These are phyloP conservation scores for Mortierella polycephala DNA, from an alignment of 371 early-diverging fungal genomes.

Conservation along the genomic window DNA sequence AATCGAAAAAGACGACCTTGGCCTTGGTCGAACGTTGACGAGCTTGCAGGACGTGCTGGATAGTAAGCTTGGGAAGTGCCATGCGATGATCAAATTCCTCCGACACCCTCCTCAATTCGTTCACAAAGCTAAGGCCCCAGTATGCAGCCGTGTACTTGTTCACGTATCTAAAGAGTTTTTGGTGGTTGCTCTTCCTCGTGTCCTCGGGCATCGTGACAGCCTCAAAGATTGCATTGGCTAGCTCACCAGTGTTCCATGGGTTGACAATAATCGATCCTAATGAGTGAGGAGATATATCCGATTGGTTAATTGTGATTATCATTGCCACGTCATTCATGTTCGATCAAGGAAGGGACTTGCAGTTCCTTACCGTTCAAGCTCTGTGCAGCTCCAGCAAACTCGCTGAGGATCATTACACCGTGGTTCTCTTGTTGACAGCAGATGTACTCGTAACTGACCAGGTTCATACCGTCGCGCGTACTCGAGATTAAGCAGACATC, in stretches of 20 bases:
- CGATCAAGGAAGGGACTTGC: not conserved
- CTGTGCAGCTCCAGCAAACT: slow-evolving; percentile 99
- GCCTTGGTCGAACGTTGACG: slow-evolving; percentile 60
- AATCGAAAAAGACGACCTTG: slow-evolving; percentile 89
- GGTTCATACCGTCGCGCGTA: slow-evolving; percentile 99
- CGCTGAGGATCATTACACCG: slow-evolving; percentile 97
- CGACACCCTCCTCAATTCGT: slow-evolving; percentile 72
- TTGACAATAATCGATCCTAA: slow-evolving; percentile 93
- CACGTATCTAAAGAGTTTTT: slow-evolving; percentile 94
- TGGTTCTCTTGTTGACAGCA: slow-evolving; percentile 93
- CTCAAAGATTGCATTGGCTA: slow-evolving; percentile 90
- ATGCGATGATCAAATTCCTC: slow-evolving; percentile 74
- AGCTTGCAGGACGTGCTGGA: slow-evolving; percentile 55
- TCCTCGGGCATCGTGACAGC: slow-evolving; percentile 94
- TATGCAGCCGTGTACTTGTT: slow-evolving; percentile 97
- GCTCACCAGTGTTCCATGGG: slow-evolving; percentile 98
- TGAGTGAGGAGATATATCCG: not conserved
- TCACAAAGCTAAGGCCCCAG: slow-evolving; percentile 97
- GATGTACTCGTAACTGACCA: slow-evolving; percentile 99
- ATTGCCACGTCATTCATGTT: not conserved
- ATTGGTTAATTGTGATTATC: not conserved
- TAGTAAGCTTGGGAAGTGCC: slow-evolving; percentile 72
- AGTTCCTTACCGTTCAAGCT: slow-evolving; percentile 85
- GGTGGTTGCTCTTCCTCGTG: slow-evolving; percentile 83
- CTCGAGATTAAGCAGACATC: slow-evolving; percentile 98